Evolutionary conservation across 2,329 filamentous ascomycete species (phyloP).

Genomic region (Pseudonectria buxi): DNA sequence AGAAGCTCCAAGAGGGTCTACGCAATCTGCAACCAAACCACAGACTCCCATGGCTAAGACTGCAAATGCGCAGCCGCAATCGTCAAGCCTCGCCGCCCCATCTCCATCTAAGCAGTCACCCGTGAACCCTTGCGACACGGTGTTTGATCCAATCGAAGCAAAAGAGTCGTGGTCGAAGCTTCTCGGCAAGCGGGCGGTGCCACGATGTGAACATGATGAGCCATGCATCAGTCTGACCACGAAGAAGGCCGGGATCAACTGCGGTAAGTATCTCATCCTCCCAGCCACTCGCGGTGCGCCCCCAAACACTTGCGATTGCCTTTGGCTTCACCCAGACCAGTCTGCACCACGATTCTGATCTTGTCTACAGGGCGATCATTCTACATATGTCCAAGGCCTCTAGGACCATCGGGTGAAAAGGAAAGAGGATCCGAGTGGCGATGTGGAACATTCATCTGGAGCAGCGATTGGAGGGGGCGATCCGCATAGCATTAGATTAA

Average conservation of each 20-base stretch:
- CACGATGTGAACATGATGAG: slow-evolving; percentile 82
- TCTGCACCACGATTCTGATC: slow-evolving; percentile 10
- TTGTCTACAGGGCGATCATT: slow-evolving; percentile 48
- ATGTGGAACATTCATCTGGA: slow-evolving; percentile 77
- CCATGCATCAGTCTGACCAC: slow-evolving; percentile 77
- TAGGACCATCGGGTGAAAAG: slow-evolving; percentile 80
- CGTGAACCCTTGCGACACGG: slow-evolving; percentile 25
- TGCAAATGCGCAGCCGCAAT: neutral
- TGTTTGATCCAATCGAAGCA: slow-evolving; percentile 61
- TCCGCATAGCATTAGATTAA: slow-evolving; percentile 2
- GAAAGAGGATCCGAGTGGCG: slow-evolving; percentile 81
- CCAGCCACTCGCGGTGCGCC: slow-evolving; percentile 1
- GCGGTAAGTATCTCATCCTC: slow-evolving; percentile 39
- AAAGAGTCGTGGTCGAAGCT: slow-evolving; percentile 85
- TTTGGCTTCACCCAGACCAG: no score
- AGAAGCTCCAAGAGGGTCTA: slow-evolving; percentile 4
- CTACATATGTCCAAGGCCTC: slow-evolving; percentile 60
- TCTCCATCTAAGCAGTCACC: neutral
- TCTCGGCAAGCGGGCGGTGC: slow-evolving; percentile 65
- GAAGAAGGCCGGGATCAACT: slow-evolving; percentile 84
- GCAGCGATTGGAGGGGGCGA: slow-evolving; percentile 47
- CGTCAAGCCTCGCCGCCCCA: neutral
- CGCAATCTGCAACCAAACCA: slow-evolving; percentile 11
- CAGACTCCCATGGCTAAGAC: slow-evolving; percentile 2
- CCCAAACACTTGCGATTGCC: slow-evolving; percentile 2